Conservation (phyloP, 2,329 filamentous ascomycete species). For the Ceratocystis lukuohia region DNA sequence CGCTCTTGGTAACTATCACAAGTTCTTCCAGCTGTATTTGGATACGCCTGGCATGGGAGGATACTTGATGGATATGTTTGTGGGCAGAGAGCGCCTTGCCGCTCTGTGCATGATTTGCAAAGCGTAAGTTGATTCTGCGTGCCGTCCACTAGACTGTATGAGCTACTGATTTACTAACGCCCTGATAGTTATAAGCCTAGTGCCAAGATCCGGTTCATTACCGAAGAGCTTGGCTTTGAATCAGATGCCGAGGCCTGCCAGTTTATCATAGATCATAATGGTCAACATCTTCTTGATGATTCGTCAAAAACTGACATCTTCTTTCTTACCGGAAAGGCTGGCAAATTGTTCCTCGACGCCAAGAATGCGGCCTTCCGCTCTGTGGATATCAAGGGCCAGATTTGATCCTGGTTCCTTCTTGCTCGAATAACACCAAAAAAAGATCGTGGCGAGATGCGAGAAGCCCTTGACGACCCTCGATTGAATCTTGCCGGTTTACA, state of each 20-base stretch:
- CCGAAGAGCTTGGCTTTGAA: constrained; percentile 91
- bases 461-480: constrained; percentile 1
- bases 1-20: constrained; percentile 91
- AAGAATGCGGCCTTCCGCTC: constrained; percentile 63
- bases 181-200: constrained; percentile 72
- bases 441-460: constrained; percentile 1
- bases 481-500: background rate
- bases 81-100: constrained; percentile 79
- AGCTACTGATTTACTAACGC: constrained; percentile 32
- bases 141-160: background rate
- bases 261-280: constrained; percentile 73
- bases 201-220: constrained; percentile 79
- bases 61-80: constrained; percentile 99
- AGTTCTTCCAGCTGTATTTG: constrained; percentile 91
- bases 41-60: constrained; percentile 93
- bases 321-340: constrained; percentile 62
- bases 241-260: constrained; percentile 80
- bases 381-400: constrained; percentile 96
- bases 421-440: background rate
- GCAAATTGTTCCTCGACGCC: constrained; percentile 57
- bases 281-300: constrained; percentile 59
- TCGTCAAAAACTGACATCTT: constrained; percentile 39
- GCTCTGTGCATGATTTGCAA: constrained; percentile 86
- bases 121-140: constrained; percentile 53
- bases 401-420: constrained; percentile 33